Evolutionary conservation across 805 yeast genomes (phyloP).

Genomic region (Saccharomyces kudriavzevii): DNA sequence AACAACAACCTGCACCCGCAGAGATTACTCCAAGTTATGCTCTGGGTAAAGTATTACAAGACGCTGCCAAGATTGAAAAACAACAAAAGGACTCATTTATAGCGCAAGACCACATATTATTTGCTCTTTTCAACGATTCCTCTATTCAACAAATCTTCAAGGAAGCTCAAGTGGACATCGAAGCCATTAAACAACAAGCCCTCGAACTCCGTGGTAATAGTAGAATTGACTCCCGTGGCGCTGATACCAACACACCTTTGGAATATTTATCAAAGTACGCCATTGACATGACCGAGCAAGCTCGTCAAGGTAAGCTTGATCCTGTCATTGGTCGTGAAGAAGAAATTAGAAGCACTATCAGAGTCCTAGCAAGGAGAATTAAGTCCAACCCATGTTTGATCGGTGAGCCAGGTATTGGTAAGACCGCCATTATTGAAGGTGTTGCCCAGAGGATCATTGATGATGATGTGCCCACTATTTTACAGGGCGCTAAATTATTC

Average conservation of each 20-base stretch:
- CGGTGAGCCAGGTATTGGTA: slow-evolving; percentile 99
- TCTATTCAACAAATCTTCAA: slow-evolving; percentile 64
- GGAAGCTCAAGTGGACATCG: slow-evolving; percentile 59
- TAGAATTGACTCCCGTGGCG: slow-evolving; percentile 86
- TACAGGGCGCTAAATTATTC: slow-evolving; percentile 72
- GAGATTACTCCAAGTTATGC: slow-evolving; percentile 69
- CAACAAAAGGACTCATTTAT: slow-evolving; percentile 86
- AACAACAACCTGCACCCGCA: slow-evolving; percentile 83
- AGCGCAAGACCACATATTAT: slow-evolving; percentile 88
- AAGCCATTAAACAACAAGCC: slow-evolving; percentile 69
- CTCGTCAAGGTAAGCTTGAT: slow-evolving; percentile 88
- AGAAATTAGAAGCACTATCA: slow-evolving; percentile 89
- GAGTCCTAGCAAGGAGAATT: slow-evolving; percentile 93
- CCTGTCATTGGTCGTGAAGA: slow-evolving; percentile 99
- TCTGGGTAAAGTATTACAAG: slow-evolving; percentile 65
- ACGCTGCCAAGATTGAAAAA: slow-evolving; percentile 68
- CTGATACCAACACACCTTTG: slow-evolving; percentile 77
- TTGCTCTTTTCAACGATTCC: slow-evolving; percentile 76
- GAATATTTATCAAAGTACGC: slow-evolving; percentile 89
- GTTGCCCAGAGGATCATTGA: slow-evolving; percentile 96
- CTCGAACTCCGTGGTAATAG: slow-evolving; percentile 79
- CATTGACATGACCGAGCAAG: slow-evolving; percentile 85
- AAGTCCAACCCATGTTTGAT: slow-evolving; percentile 93
- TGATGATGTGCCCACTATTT: slow-evolving; percentile 85
- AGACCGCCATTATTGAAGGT: slow-evolving; percentile 96